phyloP scores from a whole-genome alignment of 2,329 filamentous ascomycete genomes.

The Botrytis medusae region DNA sequence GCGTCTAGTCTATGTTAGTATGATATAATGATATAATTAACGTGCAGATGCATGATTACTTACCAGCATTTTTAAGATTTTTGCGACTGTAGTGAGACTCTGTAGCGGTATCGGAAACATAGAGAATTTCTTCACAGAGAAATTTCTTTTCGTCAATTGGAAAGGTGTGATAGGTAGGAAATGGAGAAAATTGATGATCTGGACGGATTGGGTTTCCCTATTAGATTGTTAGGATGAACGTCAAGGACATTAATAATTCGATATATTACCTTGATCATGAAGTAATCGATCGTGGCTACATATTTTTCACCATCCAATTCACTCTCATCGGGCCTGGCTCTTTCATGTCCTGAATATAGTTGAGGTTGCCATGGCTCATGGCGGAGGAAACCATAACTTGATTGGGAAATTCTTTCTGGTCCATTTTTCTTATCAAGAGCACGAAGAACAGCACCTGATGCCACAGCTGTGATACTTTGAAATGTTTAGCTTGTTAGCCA shows the following conservation, averaged over 20 bases:
- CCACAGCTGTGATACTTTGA: conserved; percentile 27
- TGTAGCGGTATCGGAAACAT: conserved; percentile 25
- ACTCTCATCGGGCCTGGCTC: conserved; percentile 7
- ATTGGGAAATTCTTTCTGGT: conserved; percentile 22
- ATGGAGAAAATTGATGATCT: conserved; percentile 18
- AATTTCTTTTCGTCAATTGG: conserved; percentile 18
- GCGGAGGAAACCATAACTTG: conserved; percentile 29
- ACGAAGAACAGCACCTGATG: conserved; percentile 28
- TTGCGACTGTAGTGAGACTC: conserved; percentile 22
- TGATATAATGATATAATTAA: background rate
- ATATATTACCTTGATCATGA: conserved; percentile 26
- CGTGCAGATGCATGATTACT: background rate
- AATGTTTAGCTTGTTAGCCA: background rate
- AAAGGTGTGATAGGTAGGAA: conserved; percentile 24
- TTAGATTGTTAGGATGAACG: background rate
- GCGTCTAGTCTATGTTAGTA: conserved; percentile 22
- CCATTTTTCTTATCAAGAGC: conserved; percentile 29
- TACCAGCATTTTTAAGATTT: conserved; percentile 24
- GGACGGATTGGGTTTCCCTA: conserved; percentile 24
- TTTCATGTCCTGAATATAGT: conserved; percentile 11
- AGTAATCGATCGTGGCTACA: conserved; percentile 28
- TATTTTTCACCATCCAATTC: conserved; percentile 26
- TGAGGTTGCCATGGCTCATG: conserved; percentile 23
- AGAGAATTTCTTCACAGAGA: conserved; percentile 29
- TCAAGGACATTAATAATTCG: background rate